These are phyloP conservation scores for Cryptosporidium baileyi DNA, from an alignment of 169 alveolate genomes.

Conservation along the genomic window DNA sequence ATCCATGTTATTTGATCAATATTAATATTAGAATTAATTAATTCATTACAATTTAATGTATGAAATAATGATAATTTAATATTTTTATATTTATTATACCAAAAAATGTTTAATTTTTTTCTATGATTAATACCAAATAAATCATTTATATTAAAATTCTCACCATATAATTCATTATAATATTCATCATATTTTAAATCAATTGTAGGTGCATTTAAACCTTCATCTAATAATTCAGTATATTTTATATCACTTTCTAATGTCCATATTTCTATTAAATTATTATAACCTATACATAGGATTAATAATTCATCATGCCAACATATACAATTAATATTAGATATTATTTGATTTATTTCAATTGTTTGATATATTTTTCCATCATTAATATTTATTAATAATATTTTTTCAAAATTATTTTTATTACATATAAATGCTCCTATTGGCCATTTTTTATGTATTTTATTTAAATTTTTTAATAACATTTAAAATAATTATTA, in stretches of 20 bases:
- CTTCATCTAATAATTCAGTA: conserved; percentile 28
- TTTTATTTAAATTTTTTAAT: too few species aligned
- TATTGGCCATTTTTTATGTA: conserved; percentile 55
- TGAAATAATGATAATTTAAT: not conserved
- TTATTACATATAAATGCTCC: not conserved
- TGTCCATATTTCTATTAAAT: conserved; percentile 29
- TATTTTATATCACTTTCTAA: conserved; percentile 4
- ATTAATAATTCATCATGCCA: conserved; percentile 41
- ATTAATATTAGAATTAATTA: not conserved
- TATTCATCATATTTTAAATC: not conserved
- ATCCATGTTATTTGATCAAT: conserved; percentile 1
- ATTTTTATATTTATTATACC: conserved; percentile 12
- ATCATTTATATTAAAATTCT: not conserved
- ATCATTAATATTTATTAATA: not conserved
- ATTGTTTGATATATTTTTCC: conserved; percentile 21
- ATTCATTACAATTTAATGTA: not conserved
- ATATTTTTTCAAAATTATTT: not conserved
- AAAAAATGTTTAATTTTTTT: conserved; percentile 11
- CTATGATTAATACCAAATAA: conserved; percentile 30
- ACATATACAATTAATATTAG: not conserved
- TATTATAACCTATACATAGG: conserved; percentile 26
- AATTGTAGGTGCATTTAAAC: conserved; percentile 41
- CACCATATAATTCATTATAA: not conserved
- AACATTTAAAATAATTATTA: too few species aligned
- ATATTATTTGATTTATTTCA: not conserved